Evolutionary conservation across 768 basidiomycete species (phyloP).

Genomic region (Boletus patriciae): DNA sequence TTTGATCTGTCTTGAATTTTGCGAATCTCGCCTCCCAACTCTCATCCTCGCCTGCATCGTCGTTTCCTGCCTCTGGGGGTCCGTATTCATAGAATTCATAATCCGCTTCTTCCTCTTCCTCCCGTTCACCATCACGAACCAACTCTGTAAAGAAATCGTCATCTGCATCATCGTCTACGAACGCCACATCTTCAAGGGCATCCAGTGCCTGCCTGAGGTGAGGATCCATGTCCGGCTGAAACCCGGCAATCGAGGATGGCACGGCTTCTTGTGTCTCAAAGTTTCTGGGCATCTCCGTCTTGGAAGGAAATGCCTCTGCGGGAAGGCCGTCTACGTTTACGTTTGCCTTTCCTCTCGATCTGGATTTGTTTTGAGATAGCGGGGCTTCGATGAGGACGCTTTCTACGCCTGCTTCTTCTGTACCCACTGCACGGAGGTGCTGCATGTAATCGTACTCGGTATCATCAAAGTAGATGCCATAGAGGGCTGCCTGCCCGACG

Average conservation of each 20-base stretch:
- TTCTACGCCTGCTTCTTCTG: constrained; percentile 78
- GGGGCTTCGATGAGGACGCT: constrained; percentile 82
- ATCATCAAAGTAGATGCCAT: constrained; percentile 95
- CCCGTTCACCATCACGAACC: constrained; percentile 69
- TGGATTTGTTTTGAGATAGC: constrained; percentile 36
- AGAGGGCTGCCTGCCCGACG: constrained; percentile 83
- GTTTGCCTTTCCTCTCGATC: constrained; percentile 36
- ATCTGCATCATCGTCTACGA: constrained; percentile 72
- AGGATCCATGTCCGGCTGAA: constrained; percentile 96
- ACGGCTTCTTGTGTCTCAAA: constrained; percentile 77
- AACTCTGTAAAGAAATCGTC: constrained; percentile 79
- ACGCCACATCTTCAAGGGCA: constrained; percentile 94
- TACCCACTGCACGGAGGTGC: constrained; percentile 79
- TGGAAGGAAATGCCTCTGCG: constrained; percentile 69
- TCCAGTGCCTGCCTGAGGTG: constrained; percentile 90
- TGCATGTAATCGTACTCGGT: constrained; percentile 98
- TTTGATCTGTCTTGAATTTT: constrained; percentile 65
- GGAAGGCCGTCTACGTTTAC: constrained; percentile 54
- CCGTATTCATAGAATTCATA: constrained; percentile 66
- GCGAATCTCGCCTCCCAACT: constrained; percentile 82
- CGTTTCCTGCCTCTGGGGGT: constrained; percentile 16
- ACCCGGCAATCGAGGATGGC: constrained; percentile 80
- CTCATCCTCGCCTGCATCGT: constrained; percentile 30
- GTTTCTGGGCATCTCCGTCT: constrained; percentile 68
- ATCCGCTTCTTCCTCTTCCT: constrained; percentile 55